A percentile compares a stretch with the other conserved stretches of the same genome.
Conservation (phyloP, 345 rosid species). For the Noccaea caerulescens region DNA sequence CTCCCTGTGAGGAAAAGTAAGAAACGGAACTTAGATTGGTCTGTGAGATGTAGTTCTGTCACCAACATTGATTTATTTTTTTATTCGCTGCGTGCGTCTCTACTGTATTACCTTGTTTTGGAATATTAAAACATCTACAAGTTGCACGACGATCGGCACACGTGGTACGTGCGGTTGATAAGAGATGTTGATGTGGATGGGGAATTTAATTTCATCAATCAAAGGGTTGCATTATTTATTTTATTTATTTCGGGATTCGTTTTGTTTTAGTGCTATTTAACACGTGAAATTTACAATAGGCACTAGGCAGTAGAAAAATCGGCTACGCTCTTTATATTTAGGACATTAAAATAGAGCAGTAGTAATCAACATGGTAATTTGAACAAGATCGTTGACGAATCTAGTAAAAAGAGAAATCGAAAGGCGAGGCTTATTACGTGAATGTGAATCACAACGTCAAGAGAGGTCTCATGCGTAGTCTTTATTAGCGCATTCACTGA, state of each 20-base stretch:
- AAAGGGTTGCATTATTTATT: neutral
- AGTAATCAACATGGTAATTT: neutral
- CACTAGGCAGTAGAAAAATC: slow-evolving; percentile 10
- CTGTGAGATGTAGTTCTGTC: slow-evolving; percentile 34
- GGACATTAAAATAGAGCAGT: neutral
- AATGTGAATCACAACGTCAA: slow-evolving; percentile 29
- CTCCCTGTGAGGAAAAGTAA: neutral
- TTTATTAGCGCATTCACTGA: slow-evolving; percentile 24
- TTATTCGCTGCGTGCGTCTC: slow-evolving; percentile 39
- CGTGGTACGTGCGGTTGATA: slow-evolving; percentile 43
- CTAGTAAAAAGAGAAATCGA: neutral
- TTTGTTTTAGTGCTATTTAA: neutral
- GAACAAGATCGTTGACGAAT: slow-evolving; percentile 4
- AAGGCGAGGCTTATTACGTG: slow-evolving; percentile 26
- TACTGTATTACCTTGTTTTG: slow-evolving; percentile 15
- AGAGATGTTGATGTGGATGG: slow-evolving; percentile 37
- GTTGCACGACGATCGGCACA: slow-evolving; percentile 46
- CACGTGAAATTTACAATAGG: slow-evolving; percentile 30
- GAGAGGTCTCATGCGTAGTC: slow-evolving; percentile 18
- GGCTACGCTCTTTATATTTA: slow-evolving; percentile 3
- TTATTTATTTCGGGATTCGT: neutral
- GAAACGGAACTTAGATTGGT: slow-evolving; percentile 23
- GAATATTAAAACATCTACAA: slow-evolving; percentile 25
- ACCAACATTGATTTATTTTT: slow-evolving; percentile 26
- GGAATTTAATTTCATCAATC: neutral